Conservation (phyloP, 2,329 filamentous ascomycete species). For the Pestalotiopsis sp. region DNA sequence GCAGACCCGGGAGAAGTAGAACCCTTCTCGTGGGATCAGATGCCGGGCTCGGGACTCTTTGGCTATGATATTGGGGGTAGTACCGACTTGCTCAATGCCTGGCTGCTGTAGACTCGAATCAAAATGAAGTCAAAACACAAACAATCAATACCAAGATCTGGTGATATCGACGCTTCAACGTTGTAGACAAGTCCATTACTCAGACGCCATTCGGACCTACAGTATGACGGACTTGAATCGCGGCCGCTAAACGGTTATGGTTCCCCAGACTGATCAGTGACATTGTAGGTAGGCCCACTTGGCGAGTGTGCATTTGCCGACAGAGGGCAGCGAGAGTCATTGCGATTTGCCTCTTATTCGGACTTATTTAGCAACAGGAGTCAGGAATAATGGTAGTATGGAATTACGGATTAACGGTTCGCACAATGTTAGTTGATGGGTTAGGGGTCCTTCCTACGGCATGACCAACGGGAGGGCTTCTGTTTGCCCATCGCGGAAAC, state of each 20-base stretch:
- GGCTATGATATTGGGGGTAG: background rate
- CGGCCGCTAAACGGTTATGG: background rate
- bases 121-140: background rate
- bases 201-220: background rate
- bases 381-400: background rate
- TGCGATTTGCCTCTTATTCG: background rate
- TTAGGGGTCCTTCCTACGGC: background rate
- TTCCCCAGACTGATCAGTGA: background rate
- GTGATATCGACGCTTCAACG: background rate
- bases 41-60: constrained; percentile 4
- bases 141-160: background rate
- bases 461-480: background rate
- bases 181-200: background rate
- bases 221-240: background rate
- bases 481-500: background rate
- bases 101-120: background rate
- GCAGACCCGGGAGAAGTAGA: background rate
- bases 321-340: background rate
- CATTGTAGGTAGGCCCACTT: background rate
- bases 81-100: constrained; percentile 9
- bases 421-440: background rate
- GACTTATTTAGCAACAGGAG: background rate
- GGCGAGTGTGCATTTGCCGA: background rate
- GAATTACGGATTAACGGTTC: background rate
- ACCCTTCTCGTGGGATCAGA: background rate